Conservation (phyloP, 2,329 filamentous ascomycete species). For the Ceratocystis eucalypticola region DNA sequence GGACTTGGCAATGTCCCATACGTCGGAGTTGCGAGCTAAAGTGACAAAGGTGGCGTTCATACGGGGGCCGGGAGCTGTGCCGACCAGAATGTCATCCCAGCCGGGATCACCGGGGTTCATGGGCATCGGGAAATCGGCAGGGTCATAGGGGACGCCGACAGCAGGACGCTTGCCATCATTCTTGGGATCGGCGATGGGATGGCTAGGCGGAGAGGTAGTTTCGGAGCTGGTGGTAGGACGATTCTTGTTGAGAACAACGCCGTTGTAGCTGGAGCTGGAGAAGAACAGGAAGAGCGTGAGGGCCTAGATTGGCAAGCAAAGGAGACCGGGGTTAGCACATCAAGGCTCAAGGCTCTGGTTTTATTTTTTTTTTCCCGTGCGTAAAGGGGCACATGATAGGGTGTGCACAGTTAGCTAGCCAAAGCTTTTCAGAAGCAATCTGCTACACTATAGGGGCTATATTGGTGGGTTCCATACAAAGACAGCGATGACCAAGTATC, state of each 20-base stretch:
- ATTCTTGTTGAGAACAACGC: slow-evolving; percentile 23
- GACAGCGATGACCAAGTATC: slow-evolving; percentile 67
- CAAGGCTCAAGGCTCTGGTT: slow-evolving; percentile 14
- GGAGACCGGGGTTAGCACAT: slow-evolving; percentile 15
- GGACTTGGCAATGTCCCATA: slow-evolving; percentile 93
- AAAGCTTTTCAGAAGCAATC: not conserved
- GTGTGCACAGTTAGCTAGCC: not conserved
- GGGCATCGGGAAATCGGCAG: slow-evolving; percentile 36
- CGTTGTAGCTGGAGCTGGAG: slow-evolving; percentile 42
- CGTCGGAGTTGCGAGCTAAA: slow-evolving; percentile 77
- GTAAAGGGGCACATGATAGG: not conserved
- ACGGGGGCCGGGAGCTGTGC: slow-evolving; percentile 51
- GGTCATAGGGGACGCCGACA: slow-evolving; percentile 26
- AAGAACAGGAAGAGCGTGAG: slow-evolving; percentile 72
- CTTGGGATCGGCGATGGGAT: slow-evolving; percentile 11
- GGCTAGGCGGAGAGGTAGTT: slow-evolving; percentile 18
- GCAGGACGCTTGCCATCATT: slow-evolving; percentile 22
- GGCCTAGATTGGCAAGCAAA: slow-evolving; percentile 32
- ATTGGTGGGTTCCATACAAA: slow-evolving; percentile 45
- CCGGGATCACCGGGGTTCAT: slow-evolving; percentile 39
- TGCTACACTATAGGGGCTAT: not conserved
- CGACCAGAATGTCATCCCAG: slow-evolving; percentile 37
- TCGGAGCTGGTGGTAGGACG: slow-evolving; percentile 21
- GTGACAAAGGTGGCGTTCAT: slow-evolving; percentile 98
- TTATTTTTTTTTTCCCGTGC: not conserved